Conservation (phyloP, 2,329 filamentous ascomycete genomes). For the Pseudocercospora vitis region DNA sequence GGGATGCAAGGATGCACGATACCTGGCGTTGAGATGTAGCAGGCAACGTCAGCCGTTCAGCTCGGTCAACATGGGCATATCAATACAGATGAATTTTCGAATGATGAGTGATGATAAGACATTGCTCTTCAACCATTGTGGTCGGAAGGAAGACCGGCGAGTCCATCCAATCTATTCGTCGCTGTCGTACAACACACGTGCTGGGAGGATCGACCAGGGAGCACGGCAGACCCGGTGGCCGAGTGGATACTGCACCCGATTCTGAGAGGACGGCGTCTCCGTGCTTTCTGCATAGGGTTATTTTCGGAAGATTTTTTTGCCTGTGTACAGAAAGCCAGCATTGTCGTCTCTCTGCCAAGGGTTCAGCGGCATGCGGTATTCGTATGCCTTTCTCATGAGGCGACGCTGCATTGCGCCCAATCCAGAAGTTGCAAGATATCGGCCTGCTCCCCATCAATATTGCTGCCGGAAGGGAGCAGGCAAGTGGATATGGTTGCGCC, state of each 20-base stretch:
- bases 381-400: not conserved
- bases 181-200: slow-evolving; percentile 7
- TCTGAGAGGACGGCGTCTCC: slow-evolving; percentile 1
- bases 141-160: not conserved
- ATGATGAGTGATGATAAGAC: not conserved
- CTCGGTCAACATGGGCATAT: slow-evolving; percentile 1
- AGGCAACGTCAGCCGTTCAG: not conserved
- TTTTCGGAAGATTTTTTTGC: slow-evolving; percentile 1
- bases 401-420: not conserved
- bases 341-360: not conserved
- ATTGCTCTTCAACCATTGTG: not conserved
- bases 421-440: slow-evolving; percentile 1
- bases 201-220: slow-evolving; percentile 5
- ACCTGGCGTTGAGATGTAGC: not conserved
- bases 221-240: not conserved
- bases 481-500: not conserved
- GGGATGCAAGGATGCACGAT: slow-evolving; percentile 2
- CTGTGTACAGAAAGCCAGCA: too few relatives aligned
- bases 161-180: not conserved
- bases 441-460: not conserved
- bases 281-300: not conserved
- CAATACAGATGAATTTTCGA: not conserved
- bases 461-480: not conserved
- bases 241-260: not conserved
- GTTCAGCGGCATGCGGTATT: not conserved